Percentiles rank a stretch among this genome's conserved stretches.
These are phyloP conservation scores for Fusarium goolgardi DNA, from an alignment of 2,329 filamentous ascomycete species.

Conservation along the genomic window DNA sequence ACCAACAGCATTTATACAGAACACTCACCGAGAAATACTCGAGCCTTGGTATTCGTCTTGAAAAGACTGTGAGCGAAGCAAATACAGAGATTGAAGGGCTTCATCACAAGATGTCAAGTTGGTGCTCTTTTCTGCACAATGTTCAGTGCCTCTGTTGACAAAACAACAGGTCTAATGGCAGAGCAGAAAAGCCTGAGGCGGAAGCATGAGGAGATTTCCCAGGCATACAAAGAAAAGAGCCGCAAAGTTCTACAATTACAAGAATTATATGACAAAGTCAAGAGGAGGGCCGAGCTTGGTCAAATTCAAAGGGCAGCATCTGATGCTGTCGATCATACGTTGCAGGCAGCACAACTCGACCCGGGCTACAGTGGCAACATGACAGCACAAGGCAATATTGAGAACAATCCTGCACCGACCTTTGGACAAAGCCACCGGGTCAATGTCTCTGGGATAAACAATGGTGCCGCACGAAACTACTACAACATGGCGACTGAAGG, in stretches of 20 bases:
- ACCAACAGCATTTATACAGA: slow-evolving; percentile 80
- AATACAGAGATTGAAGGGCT: slow-evolving; percentile 77
- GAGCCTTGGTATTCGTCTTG: slow-evolving; percentile 72
- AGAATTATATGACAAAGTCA: slow-evolving; percentile 71
- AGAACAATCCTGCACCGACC: slow-evolving; percentile 5
- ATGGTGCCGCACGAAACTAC: slow-evolving; percentile 24
- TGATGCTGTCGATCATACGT: slow-evolving; percentile 53
- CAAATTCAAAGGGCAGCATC: slow-evolving; percentile 67
- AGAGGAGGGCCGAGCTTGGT: slow-evolving; percentile 64
- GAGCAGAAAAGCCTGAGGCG: slow-evolving; percentile 73
- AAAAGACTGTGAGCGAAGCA: slow-evolving; percentile 79
- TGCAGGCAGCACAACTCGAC: slow-evolving; percentile 33
- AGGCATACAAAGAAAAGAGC: slow-evolving; percentile 76
- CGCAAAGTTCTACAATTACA: slow-evolving; percentile 76
- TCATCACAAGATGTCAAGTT: slow-evolving; percentile 73
- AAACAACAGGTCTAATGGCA: slow-evolving; percentile 61
- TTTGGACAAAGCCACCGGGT: slow-evolving; percentile 33
- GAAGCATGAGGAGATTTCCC: slow-evolving; percentile 78
- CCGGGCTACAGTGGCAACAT: slow-evolving; percentile 18
- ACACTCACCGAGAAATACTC: slow-evolving; percentile 78
- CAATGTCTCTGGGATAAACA: slow-evolving; percentile 37
- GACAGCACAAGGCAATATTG: not conserved
- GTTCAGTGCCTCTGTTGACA: slow-evolving; percentile 16
- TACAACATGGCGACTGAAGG: slow-evolving; percentile 24
- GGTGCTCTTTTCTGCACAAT: slow-evolving; percentile 35